These are phyloP conservation scores for Acanthamoeba lenticulata DNA, from an alignment of 208 protist genomes.

Conservation along the genomic window DNA sequence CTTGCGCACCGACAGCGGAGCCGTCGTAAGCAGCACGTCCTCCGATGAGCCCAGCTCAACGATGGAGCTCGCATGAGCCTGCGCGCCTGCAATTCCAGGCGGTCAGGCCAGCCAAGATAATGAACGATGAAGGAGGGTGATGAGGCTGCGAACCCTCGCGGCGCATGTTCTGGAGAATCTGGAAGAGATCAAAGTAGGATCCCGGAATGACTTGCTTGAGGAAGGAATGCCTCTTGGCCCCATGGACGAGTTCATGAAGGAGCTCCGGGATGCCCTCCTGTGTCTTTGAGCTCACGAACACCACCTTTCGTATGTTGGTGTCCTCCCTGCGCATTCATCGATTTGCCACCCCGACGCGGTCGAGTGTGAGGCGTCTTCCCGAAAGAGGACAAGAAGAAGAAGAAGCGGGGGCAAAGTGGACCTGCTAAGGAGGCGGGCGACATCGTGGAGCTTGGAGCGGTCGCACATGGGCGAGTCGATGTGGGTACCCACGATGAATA, in stretches of 20 bases:
- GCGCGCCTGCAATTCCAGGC: background rate
- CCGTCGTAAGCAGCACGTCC: background rate
- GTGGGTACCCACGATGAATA: slow-evolving; percentile 20
- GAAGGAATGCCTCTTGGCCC: slow-evolving; percentile 9
- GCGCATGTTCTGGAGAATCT: background rate
- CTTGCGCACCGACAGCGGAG: background rate
- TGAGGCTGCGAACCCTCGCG: background rate
- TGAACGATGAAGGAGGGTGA: background rate
- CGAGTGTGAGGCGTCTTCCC: background rate
- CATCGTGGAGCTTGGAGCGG: background rate
- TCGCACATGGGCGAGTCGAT: background rate
- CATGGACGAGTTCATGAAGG: background rate
- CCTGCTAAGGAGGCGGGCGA: background rate
- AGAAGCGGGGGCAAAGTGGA: background rate
- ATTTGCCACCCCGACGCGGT: background rate
- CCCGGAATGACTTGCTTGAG: slow-evolving; percentile 3
- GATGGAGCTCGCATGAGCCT: background rate
- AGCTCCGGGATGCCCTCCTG: slow-evolving; percentile 7
- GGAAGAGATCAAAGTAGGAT: background rate
- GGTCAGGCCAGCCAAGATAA: too few species aligned
- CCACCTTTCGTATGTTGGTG: background rate
- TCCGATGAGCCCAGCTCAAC: background rate
- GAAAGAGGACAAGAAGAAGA: background rate
- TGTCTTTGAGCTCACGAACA: slow-evolving; percentile 50
- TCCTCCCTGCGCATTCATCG: background rate